Percentiles rank a stretch among this genome's conserved stretches.
phyloP scores from a whole-genome alignment of 1,284 basidiomycete genomes.

The Taiwanofungus camphoratus region DNA sequence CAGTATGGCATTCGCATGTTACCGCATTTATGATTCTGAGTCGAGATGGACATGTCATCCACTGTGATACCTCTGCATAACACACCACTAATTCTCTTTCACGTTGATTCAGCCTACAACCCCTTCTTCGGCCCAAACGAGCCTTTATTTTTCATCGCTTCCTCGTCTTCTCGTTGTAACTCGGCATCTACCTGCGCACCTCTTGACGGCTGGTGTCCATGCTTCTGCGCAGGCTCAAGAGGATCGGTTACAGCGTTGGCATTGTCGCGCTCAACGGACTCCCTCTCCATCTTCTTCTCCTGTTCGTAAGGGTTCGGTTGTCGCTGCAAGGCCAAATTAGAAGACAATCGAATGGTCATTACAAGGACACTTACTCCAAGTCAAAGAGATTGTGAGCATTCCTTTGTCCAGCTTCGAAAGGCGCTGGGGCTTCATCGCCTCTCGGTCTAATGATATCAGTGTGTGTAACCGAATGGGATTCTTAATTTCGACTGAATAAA shows the following conservation, averaged over 20 bases:
- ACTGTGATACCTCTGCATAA: no score
- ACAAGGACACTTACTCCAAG: slow-evolving; percentile 13
- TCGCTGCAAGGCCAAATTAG: slow-evolving; percentile 10
- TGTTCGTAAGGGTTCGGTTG: slow-evolving; percentile 14
- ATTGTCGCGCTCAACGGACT: slow-evolving; percentile 13
- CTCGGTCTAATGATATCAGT: not conserved
- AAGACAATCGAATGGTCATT: not conserved
- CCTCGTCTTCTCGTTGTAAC: slow-evolving; percentile 21
- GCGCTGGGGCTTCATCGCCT: slow-evolving; percentile 5
- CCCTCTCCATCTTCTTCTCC: slow-evolving; percentile 15
- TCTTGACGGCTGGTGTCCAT: slow-evolving; percentile 20
- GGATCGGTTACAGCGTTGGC: slow-evolving; percentile 17
- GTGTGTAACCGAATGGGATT: not conserved
- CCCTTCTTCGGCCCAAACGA: no score
- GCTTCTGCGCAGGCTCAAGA: slow-evolving; percentile 18
- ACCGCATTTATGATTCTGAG: no score
- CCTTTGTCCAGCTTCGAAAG: slow-evolving; percentile 13
- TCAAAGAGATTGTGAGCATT: slow-evolving; percentile 20
- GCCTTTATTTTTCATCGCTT: slow-evolving; percentile 17
- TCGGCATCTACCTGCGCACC: slow-evolving; percentile 23
- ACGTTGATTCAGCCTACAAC: no score
- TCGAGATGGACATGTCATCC: no score
- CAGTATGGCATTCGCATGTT: no score
- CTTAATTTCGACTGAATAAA: not conserved
- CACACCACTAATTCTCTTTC: no score